phyloP scores from a whole-genome alignment of 176 grass and related monocot species.

The Rhynchospora breviuscula region DNA sequence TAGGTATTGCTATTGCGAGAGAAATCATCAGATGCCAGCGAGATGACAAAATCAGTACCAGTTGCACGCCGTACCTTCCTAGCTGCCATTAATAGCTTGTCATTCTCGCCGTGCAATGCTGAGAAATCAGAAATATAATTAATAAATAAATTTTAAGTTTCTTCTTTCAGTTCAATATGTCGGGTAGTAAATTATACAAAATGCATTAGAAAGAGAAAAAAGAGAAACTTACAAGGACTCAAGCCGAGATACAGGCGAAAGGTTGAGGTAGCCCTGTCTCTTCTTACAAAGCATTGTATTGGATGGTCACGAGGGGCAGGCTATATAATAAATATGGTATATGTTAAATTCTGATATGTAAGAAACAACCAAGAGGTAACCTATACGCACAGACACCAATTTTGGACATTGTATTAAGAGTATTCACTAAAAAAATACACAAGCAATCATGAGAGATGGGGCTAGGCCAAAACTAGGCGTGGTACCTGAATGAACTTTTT shows the following conservation, averaged over 20 bases:
- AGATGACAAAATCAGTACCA: slow-evolving; percentile 79
- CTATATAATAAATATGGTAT: slow-evolving; percentile 22
- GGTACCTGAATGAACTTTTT: not conserved
- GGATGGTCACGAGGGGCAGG: slow-evolving; percentile 66
- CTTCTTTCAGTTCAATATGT: not conserved
- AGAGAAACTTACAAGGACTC: slow-evolving; percentile 69
- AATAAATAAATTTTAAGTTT: not conserved
- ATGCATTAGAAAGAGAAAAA: not conserved
- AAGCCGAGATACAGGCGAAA: slow-evolving; percentile 86
- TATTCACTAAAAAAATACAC: not conserved
- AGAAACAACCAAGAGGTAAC: not conserved
- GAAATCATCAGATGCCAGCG: slow-evolving; percentile 65
- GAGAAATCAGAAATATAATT: slow-evolving; percentile 24
- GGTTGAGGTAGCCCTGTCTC: slow-evolving; percentile 78
- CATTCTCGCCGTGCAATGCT: slow-evolving; percentile 80
- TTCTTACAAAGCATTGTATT: slow-evolving; percentile 87
- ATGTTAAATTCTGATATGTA: not conserved
- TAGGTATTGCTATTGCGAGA: slow-evolving; percentile 90
- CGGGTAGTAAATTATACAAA: not conserved
- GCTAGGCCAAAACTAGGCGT: not conserved
- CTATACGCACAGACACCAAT: not conserved
- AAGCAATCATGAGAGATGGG: not conserved
- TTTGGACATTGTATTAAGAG: not conserved
- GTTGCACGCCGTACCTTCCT: slow-evolving; percentile 78
- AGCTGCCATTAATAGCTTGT: slow-evolving; percentile 89